phyloP scores from a whole-genome alignment of 345 rosid species.

The Eucalyptus pauciflora region DNA sequence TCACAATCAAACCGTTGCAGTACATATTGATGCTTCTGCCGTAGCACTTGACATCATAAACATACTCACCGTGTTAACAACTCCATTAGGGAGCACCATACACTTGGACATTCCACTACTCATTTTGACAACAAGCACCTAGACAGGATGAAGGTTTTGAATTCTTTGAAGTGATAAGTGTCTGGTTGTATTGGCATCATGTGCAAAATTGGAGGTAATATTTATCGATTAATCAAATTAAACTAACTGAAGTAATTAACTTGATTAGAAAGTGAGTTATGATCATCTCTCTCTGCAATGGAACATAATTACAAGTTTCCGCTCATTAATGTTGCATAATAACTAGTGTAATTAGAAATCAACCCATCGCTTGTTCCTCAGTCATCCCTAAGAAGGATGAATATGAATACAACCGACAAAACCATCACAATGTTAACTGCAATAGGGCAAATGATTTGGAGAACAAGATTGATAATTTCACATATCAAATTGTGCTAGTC shows the following conservation, averaged over 20 bases:
- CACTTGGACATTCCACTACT: background rate
- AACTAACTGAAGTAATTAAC: background rate
- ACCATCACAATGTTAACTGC: background rate
- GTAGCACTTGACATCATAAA: background rate
- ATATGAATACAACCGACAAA: background rate
- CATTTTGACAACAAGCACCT: background rate
- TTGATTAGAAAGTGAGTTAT: background rate
- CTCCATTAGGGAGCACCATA: background rate
- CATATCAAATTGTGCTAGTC: background rate
- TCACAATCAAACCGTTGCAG: too few relatives aligned
- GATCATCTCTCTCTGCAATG: background rate
- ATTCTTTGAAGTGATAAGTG: background rate
- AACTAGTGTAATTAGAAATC: rapidly evolving
- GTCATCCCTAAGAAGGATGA: background rate
- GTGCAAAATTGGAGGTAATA: background rate
- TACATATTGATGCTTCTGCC: background rate
- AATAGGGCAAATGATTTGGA: background rate
- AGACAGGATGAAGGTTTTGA: background rate
- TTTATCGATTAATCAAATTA: background rate
- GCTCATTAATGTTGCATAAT: rapidly evolving
- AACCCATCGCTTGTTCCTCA: background rate
- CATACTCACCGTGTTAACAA: background rate
- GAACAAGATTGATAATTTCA: background rate
- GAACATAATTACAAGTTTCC: background rate
- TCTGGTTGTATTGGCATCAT: background rate